Conservation (phyloP, 768 basidiomycete genomes). For the Suillus decipiens region DNA sequence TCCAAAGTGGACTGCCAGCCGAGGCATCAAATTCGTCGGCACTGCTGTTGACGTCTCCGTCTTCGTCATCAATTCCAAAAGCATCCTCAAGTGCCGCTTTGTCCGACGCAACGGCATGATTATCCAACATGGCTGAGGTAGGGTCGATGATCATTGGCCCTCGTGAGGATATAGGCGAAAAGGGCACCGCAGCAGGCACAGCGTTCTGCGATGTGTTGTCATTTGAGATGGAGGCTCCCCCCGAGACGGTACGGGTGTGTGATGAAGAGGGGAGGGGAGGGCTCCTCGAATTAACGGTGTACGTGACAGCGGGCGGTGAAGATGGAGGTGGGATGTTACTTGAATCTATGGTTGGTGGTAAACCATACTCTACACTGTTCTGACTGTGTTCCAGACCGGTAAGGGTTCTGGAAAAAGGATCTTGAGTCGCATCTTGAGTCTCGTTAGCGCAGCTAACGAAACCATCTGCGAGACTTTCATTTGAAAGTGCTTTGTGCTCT, state of each 20-base stretch:
- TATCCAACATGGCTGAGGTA: background rate
- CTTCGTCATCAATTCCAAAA: constrained; percentile 11
- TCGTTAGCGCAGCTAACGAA: background rate
- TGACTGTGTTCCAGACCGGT: background rate
- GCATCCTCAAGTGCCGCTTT: constrained; percentile 9
- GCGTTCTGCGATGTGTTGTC: constrained; percentile 5
- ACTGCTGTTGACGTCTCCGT: background rate
- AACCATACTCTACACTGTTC: background rate
- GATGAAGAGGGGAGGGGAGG: constrained; percentile 16
- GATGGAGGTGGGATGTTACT: background rate
- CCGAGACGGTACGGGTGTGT: constrained; percentile 9
- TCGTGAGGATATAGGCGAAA: background rate
- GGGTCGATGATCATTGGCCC: background rate
- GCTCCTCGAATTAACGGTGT: too few relatives aligned
- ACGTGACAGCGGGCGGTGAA: background rate
- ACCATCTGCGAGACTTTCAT: background rate
- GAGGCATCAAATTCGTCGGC: background rate
- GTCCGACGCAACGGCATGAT: background rate
- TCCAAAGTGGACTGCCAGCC: background rate
- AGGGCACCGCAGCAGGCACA: constrained; percentile 8
- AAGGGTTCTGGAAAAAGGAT: background rate
- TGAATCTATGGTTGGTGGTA: background rate
- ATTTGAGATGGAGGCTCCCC: constrained; percentile 2
- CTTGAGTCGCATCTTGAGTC: background rate
- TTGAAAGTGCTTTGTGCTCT: constrained; percentile 7